These are phyloP conservation scores for Edaphochlamys debaryana DNA, from an alignment of 139 green algal species.

Conservation along the genomic window DNA sequence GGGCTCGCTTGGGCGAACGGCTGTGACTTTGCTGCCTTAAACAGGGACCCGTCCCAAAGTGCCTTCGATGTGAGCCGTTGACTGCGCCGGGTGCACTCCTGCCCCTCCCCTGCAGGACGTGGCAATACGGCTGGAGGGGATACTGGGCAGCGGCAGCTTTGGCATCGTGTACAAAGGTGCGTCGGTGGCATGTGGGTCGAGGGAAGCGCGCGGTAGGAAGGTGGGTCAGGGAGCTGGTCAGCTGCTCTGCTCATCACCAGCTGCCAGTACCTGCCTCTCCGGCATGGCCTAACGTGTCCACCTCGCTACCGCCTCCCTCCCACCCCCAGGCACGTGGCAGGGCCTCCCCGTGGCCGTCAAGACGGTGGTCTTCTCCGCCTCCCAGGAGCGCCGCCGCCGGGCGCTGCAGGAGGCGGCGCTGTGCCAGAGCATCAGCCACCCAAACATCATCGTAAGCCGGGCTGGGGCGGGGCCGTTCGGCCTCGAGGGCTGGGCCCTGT, in stretches of 20 bases:
- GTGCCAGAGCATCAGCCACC: slow-evolving; percentile 34
- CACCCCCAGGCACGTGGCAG: slow-evolving; percentile 29
- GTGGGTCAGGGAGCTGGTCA: no score
- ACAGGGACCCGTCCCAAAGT: no score
- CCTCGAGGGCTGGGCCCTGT: no score
- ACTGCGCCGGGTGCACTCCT: no score
- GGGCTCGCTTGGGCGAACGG: no score
- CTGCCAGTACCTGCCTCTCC: background rate
- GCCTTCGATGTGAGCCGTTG: no score
- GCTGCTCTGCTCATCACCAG: no score
- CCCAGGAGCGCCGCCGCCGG: background rate
- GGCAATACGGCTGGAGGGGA: background rate
- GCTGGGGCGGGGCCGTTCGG: background rate
- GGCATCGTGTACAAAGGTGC: background rate
- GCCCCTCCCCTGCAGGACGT: background rate
- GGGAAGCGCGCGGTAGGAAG: no score
- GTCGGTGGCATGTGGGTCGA: no score
- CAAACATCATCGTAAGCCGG: background rate
- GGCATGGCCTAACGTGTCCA: no score
- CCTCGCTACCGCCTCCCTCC: no score
- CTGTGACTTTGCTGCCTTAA: no score
- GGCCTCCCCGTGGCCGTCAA: slow-evolving; percentile 40
- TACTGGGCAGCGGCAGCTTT: background rate
- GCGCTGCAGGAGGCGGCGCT: slow-evolving; percentile 49
- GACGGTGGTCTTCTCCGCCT: slow-evolving; percentile 31